Evolutionary conservation across 352 stramenopile genomes (phyloP).

Genomic region (Phytophthora pseudosyringae): DNA sequence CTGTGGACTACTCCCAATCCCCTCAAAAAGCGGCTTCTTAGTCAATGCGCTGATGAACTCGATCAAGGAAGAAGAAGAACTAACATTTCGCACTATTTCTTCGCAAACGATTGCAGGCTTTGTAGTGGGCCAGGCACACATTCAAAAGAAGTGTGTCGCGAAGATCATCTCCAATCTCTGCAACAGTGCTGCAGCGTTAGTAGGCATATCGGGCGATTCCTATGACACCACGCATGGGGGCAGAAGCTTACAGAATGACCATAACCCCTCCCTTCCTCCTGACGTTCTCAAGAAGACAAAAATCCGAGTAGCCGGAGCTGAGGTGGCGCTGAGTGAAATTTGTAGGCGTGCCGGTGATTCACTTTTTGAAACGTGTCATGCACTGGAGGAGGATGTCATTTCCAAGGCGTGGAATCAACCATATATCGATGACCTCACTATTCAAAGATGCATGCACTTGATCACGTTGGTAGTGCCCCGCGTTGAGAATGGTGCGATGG

Average conservation of each 20-base stretch:
- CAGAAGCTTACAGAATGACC: conserved; percentile 8
- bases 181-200: conserved; percentile 62
- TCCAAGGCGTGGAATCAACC: conserved; percentile 42
- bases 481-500: conserved; percentile 37
- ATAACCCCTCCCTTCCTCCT: conserved; percentile 7
- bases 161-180: conserved; percentile 87
- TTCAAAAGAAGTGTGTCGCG: conserved; percentile 73
- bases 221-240: conserved; percentile 1
- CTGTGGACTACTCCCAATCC: conserved; percentile 58
- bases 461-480: conserved; percentile 47
- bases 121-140: conserved; percentile 47
- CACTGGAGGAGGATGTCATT: conserved; percentile 47
- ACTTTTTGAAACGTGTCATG: conserved; percentile 44
- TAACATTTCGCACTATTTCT: conserved; percentile 51
- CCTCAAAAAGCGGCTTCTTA: conserved; percentile 76
- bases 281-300: conserved; percentile 41
- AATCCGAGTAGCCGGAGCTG: conserved; percentile 53
- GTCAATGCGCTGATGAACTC: conserved; percentile 83
- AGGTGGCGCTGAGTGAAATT: conserved; percentile 49
- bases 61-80: conserved; percentile 69
- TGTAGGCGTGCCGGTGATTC: conserved; percentile 35
- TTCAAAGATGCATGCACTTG: conserved; percentile 63
- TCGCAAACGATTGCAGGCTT: conserved; percentile 64
- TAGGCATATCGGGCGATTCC: conserved; percentile 25
- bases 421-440: conserved; percentile 32